These are phyloP conservation scores for Pouteria glomerata DNA, from an alignment of 148 eudicot genomes.

Conservation along the genomic window DNA sequence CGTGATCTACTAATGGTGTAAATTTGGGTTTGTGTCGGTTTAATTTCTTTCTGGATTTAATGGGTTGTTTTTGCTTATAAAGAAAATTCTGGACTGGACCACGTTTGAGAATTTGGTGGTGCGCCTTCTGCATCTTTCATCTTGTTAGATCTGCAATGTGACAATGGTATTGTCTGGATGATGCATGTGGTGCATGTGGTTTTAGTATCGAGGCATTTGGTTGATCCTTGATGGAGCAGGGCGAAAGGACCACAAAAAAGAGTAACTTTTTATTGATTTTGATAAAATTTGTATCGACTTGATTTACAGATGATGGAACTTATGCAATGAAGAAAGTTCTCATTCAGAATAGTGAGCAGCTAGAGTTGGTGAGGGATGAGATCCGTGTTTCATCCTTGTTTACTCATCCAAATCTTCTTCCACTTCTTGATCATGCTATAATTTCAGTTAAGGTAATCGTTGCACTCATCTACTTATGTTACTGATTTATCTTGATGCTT, in stretches of 20 bases:
- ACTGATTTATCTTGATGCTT: background rate
- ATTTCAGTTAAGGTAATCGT: constrained; percentile 77
- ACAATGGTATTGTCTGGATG: background rate
- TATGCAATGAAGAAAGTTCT: constrained; percentile 99
- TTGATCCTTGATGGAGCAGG: background rate
- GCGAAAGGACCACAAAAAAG: background rate
- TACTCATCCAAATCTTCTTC: constrained; percentile 88
- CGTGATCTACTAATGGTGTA: background rate
- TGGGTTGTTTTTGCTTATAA: background rate
- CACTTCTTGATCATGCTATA: constrained; percentile 96
- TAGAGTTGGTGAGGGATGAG: constrained; percentile 95
- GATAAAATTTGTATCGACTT: constrained; percentile 12
- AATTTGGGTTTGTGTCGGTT: background rate
- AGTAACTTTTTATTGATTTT: background rate
- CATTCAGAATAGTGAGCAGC: constrained; percentile 83
- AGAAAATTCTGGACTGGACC: constrained; percentile 1
- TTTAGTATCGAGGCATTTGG: too few relatives aligned
- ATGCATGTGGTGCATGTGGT: background rate
- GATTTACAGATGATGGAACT: constrained; percentile 82
- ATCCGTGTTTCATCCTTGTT: constrained; percentile 90
- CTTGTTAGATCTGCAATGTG: constrained; percentile 2
- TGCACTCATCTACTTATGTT: background rate
- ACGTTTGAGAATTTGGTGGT: background rate
- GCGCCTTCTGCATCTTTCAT: background rate
- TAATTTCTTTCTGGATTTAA: background rate